Evolutionary conservation across 495 filamentous ascomycete species (phyloP), one percentile per base, ranked within the genome.

Genomic region (Penicillium diatomitis): DNA sequence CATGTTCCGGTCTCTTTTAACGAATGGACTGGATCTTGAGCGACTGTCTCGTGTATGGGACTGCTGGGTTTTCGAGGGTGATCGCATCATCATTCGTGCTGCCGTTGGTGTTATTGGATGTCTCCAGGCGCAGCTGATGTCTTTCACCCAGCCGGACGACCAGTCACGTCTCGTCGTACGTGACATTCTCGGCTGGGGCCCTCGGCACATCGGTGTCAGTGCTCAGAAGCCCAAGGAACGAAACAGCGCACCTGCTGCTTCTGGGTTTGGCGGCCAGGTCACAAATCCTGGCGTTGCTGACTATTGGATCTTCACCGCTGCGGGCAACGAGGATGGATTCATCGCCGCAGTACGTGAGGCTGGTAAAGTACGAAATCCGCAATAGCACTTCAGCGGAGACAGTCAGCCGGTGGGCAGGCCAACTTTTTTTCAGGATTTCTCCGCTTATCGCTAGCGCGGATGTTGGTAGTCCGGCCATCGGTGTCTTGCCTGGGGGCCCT

Each of bases 61-160:
- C 60, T 86, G 95, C 29, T 92, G 88, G 71, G 84, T 91, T 2
- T 95, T 97, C 49, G 92, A 98, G 62, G 90, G 90, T 3, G 92
- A 97, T 56, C 75, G 79, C 6, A 75, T 89, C 9, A 72, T 95
- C 8, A 80, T 96, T 27, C 78, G 91, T 3, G 82, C 87, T 0
- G 86, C 80, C 0, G 81, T 96, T 4, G 92, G 84, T 3, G 61
- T 88, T 32, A 65, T 95, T 4, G 68, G 78, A 8, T 66, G 68
- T 41, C 62, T 88, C 29, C 84, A 89, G 56, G 58, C 75, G 0
- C 80, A 76, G 53, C 62, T 87, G 3, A 82, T 83, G 48, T 78
- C 81, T 3, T 72, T 69, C 49, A 62, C 53, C 12, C 69, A 70
- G 70, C n/a, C 79, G 6, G 68, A 71, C 32, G 63, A 70, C 33